Conservation (phyloP, 345 rosid species). For the Luvunga scandens region DNA sequence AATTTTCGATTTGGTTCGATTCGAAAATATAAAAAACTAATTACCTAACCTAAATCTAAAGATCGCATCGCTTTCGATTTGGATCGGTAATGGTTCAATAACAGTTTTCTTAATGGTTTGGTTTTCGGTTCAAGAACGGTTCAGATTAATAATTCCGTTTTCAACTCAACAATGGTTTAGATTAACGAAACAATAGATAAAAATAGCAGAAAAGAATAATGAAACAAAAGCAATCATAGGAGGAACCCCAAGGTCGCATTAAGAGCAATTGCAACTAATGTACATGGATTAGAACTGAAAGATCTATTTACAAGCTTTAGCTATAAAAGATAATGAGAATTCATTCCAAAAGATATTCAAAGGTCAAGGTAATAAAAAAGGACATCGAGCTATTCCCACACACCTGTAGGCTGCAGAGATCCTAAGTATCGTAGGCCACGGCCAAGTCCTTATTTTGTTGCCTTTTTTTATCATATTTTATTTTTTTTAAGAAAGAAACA, state of each 20-base stretch:
- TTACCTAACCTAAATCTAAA: no score
- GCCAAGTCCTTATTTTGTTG: slow-evolving; percentile 51
- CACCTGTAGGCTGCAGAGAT: slow-evolving; percentile 96
- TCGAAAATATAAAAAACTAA: no score
- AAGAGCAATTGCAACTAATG: not conserved
- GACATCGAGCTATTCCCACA: not conserved
- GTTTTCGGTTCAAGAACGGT: no score
- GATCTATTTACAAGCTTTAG: not conserved
- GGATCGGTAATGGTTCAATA: no score
- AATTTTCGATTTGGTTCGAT: no score
- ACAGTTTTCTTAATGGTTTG: no score
- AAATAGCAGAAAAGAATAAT: not conserved
- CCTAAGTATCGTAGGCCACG: slow-evolving; percentile 95
- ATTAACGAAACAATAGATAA: no score
- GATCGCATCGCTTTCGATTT: no score
- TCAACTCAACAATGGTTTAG: no score
- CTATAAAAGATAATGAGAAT: not conserved
- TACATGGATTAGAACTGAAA: not conserved
- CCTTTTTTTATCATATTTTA: not conserved
- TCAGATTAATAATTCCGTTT: no score
- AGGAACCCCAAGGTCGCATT: not conserved
- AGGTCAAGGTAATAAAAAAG: not conserved
- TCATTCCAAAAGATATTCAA: not conserved
- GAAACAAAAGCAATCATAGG: slow-evolving; percentile 7
- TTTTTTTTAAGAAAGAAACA: not conserved